Percentiles rank a stretch among this genome's conserved stretches.
phyloP scores from a whole-genome alignment of 2,329 filamentous ascomycete species.

The Paecilomyces variotii region DNA sequence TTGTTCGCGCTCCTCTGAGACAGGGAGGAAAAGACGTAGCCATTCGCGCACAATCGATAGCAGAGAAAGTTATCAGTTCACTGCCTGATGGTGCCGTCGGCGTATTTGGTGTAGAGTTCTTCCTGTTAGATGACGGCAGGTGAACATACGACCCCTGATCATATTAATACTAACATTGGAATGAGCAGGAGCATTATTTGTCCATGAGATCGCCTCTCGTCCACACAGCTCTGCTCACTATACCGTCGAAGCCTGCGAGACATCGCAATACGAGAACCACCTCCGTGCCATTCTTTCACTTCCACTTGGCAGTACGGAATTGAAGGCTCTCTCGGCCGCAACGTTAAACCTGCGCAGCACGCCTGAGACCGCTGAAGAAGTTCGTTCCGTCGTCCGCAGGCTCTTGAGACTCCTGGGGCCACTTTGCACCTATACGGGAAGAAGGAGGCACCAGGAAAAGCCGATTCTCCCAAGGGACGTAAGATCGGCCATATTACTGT shows the following conservation, averaged over 20 bases:
- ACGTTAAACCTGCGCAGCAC: background rate
- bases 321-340: constrained; percentile 5
- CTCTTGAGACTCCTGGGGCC: constrained; percentile 43
- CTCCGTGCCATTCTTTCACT: constrained; percentile 63
- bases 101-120: constrained; percentile 87
- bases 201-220: constrained; percentile 72
- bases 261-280: constrained; percentile 80
- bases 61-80: background rate
- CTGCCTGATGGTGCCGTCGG: constrained; percentile 34
- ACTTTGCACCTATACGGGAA: constrained; percentile 68
- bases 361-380: background rate
- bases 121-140: constrained; percentile 55
- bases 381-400: constrained; percentile 35
- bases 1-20: constrained; percentile 69
- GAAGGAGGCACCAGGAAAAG: constrained; percentile 42
- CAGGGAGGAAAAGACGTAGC: constrained; percentile 11
- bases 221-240: constrained; percentile 80
- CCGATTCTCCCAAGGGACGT: constrained; percentile 63
- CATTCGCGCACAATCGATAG: background rate
- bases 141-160: background rate
- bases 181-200: constrained; percentile 44
- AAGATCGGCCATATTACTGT: constrained; percentile 86
- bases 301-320: constrained; percentile 24
- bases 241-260: constrained; percentile 73
- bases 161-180: background rate